Base-by-base conservation (phyloP, 169 alveolate genomes). In the Plasmodium gaboni region DNA sequence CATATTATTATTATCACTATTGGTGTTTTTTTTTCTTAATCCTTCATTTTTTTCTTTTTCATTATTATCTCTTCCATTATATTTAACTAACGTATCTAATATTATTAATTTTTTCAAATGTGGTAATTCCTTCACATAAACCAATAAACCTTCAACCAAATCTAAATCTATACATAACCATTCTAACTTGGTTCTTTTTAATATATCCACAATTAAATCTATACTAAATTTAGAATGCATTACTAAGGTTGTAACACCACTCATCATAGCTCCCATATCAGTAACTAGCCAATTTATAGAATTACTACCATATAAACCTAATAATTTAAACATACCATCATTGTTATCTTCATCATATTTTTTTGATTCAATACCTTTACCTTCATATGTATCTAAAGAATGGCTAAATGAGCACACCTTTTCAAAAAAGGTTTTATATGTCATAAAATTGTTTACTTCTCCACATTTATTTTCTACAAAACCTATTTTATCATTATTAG, bases 281-380 rank as follows among this genome's bases (percentile, higher is more conserved):
- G 83, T 72, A 8, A 17, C 22, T 42, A 83, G 17, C 91, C 91
- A 83, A 60, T 83, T 83, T 1, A 61, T 19, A 1, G 91, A 83
- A 48, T 83, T 83, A 48, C 32, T n/a, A 19, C 85, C 91, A 68
- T 69, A 83, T n/a, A 83, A 55, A n/a, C 91, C 91, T 48, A 83
- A 44, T 8, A 83, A 0, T 53, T 38, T 65, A 32, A 83, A 83
- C 2, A n/a, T 13, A 22, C 91, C 91, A 2, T 67, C 12, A 48
- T 83, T 83, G 8, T 64, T 53, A 15, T 65, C 64, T 68, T 83
- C 91, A 28, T 65, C 73, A 46, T 53, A 83, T 17, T 6, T 12
- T 9, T 46, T 83, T 10, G 1, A 19, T 24, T 42, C 53, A 42
- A 70, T 80, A 17, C 67, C 61, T 9, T 83, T 83, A 42, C 85